Conservation (phyloP, 106 monocot genomes). For the Chionographis japonica region DNA sequence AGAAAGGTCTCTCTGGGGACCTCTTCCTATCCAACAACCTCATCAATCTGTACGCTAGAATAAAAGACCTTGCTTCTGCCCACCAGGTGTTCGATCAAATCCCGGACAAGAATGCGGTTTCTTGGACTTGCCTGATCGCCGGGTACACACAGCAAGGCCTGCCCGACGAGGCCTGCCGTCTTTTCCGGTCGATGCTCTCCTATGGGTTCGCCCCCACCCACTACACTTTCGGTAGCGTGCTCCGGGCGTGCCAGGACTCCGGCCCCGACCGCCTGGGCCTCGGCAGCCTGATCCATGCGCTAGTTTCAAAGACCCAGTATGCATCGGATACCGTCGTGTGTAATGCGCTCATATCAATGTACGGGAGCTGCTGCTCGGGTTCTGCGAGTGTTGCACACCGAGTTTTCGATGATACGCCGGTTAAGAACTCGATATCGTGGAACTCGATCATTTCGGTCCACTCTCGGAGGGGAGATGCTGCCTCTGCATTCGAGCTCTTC, state of each 20-base stretch:
- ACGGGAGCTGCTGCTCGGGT: slow-evolving; percentile 49
- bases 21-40: slow-evolving; percentile 59
- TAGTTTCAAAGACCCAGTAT: slow-evolving; percentile 41
- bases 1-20: slow-evolving; percentile 39
- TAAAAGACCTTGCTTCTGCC: slow-evolving; percentile 24
- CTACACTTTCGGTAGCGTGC: slow-evolving; percentile 56
- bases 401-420: slow-evolving; percentile 42
- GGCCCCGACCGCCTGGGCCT: slow-evolving; percentile 19
- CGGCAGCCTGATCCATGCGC: slow-evolving; percentile 50
- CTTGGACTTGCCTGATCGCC: slow-evolving; percentile 74
- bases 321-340: slow-evolving; percentile 41
- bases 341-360: slow-evolving; percentile 74
- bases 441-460: slow-evolving; percentile 62
- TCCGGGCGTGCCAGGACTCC: slow-evolving; percentile 56
- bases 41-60: slow-evolving; percentile 42
- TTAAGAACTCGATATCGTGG: slow-evolving; percentile 58
- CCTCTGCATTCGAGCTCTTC: slow-evolving; percentile 45
- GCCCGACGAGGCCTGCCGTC: slow-evolving; percentile 20
- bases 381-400: slow-evolving; percentile 19
- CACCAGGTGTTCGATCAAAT: slow-evolving; percentile 65
- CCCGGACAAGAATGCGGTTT: slow-evolving; percentile 52
- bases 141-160: slow-evolving; percentile 38
- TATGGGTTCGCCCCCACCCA: slow-evolving; percentile 32
- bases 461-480: slow-evolving; percentile 43
- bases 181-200: slow-evolving; percentile 54